phyloP scores from a whole-genome alignment of 352 stramenopile genomes.

The Peronospora destructor region DNA sequence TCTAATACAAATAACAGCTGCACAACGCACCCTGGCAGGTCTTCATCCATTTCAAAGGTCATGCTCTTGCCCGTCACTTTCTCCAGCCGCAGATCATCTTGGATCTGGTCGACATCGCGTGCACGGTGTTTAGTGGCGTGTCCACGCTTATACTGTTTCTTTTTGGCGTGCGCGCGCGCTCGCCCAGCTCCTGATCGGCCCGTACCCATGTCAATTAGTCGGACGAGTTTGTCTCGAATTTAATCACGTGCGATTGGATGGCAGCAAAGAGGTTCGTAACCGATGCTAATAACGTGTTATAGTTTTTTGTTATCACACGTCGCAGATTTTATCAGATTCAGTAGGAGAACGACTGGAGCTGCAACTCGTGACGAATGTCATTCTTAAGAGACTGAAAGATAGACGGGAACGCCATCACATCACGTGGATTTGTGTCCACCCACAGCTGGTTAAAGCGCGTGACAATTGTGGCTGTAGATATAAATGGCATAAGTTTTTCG shows the following conservation, averaged over 20 bases:
- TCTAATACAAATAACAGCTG: background rate
- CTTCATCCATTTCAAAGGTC: constrained; percentile 74
- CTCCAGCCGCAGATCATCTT: constrained; percentile 75
- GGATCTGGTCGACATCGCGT: constrained; percentile 84
- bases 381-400: constrained; percentile 81
- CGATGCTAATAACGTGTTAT: too few species aligned
- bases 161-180: constrained; percentile 71
- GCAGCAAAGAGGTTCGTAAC: constrained; percentile 18
- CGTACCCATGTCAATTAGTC: constrained; percentile 16
- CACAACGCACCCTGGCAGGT: constrained; percentile 61
- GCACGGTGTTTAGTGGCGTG: constrained; percentile 76
- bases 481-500: background rate
- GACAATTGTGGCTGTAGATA: constrained; percentile 51
- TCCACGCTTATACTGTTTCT: constrained; percentile 82
- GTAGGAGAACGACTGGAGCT: constrained; percentile 57
- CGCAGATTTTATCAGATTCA: constrained; percentile 23
- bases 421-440: constrained; percentile 72
- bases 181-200: constrained; percentile 46
- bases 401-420: constrained; percentile 80
- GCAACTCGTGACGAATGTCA: constrained; percentile 50
- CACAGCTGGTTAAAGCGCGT: constrained; percentile 80
- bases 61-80: constrained; percentile 49
- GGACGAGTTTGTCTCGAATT: constrained; percentile 8
- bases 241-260: constrained; percentile 20
- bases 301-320: constrained; percentile 14